Percentiles rank a stretch among this genome's conserved stretches.
These are phyloP conservation scores for Alternaria brassicae DNA, from an alignment of 2,329 filamentous ascomycete species.

Conservation along the genomic window DNA sequence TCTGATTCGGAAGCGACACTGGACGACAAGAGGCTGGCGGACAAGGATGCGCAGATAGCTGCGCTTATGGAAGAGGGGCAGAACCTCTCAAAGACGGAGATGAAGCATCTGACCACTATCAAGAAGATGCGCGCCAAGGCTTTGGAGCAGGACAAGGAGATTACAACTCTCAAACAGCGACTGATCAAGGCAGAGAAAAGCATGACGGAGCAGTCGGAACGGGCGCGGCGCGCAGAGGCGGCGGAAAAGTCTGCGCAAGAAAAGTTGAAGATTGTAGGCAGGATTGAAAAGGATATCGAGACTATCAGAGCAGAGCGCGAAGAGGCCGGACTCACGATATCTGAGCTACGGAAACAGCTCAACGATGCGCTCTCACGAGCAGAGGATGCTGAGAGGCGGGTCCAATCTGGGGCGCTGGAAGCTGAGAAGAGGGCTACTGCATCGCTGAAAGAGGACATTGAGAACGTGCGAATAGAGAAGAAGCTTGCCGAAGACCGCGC, in stretches of 20 bases:
- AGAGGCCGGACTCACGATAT: slow-evolving; percentile 69
- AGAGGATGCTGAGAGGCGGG: slow-evolving; percentile 70
- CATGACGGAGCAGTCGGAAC: slow-evolving; percentile 66
- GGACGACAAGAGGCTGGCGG: slow-evolving; percentile 78
- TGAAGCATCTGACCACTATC: slow-evolving; percentile 82
- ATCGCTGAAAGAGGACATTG: slow-evolving; percentile 69
- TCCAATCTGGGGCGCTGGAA: slow-evolving; percentile 71
- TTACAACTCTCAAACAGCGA: slow-evolving; percentile 63
- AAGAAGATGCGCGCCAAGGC: slow-evolving; percentile 73
- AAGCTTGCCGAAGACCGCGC: slow-evolving; percentile 74
- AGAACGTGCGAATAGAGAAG: slow-evolving; percentile 74
- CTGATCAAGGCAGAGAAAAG: slow-evolving; percentile 71
- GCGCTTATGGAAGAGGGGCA: slow-evolving; percentile 91
- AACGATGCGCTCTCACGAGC: slow-evolving; percentile 71
- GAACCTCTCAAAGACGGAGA: slow-evolving; percentile 82
- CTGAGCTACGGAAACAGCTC: slow-evolving; percentile 73
- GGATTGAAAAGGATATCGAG: slow-evolving; percentile 65
- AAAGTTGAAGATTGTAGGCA: slow-evolving; percentile 60
- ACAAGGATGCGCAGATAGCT: slow-evolving; percentile 90
- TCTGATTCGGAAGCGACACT: slow-evolving; percentile 33
- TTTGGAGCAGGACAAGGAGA: slow-evolving; percentile 60
- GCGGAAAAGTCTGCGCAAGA: slow-evolving; percentile 64
- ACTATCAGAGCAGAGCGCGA: slow-evolving; percentile 68
- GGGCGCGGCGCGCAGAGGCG: slow-evolving; percentile 67
- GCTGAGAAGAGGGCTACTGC: slow-evolving; percentile 65